These are phyloP conservation scores for Hondaea fermentalgiana DNA, from an alignment of 108 stramenopile species.

Conservation along the genomic window DNA sequence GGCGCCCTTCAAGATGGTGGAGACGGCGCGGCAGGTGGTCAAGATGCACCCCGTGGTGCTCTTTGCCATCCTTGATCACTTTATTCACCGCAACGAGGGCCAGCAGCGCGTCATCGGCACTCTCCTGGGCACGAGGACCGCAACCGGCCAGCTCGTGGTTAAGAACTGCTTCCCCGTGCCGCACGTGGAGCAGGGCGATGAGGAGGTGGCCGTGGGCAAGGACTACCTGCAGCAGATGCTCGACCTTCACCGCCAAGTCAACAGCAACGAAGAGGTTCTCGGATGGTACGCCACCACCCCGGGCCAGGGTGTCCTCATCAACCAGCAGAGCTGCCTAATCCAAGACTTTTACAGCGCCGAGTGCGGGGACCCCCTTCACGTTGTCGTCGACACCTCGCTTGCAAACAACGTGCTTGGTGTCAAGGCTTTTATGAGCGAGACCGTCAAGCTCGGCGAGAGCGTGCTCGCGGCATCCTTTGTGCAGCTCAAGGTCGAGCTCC, in stretches of 20 bases:
- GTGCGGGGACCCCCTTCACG: slow-evolving; percentile 72
- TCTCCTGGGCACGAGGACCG: slow-evolving; percentile 43
- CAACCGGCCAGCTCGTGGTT: slow-evolving; percentile 62
- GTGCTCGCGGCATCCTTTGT: slow-evolving; percentile 80
- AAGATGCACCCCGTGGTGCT: slow-evolving; percentile 46
- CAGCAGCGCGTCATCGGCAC: slow-evolving; percentile 53
- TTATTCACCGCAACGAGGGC: slow-evolving; percentile 37
- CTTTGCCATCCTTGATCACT: slow-evolving; percentile 47
- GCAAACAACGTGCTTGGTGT: slow-evolving; percentile 55
- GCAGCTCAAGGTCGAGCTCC: slow-evolving; percentile 65
- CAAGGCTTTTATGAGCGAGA: slow-evolving; percentile 64
- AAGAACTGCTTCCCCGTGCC: slow-evolving; percentile 92
- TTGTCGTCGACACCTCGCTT: slow-evolving; percentile 74
- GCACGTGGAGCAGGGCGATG: slow-evolving; percentile 63
- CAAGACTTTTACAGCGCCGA: slow-evolving; percentile 90
- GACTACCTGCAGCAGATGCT: slow-evolving; percentile 53
- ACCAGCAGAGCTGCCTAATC: slow-evolving; percentile 81
- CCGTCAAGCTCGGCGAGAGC: slow-evolving; percentile 64
- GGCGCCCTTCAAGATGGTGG: background rate
- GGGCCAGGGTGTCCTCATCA: slow-evolving; percentile 45
- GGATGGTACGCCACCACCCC: slow-evolving; percentile 83
- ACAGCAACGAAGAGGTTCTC: slow-evolving; percentile 77
- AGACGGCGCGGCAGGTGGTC: background rate
- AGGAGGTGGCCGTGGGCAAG: slow-evolving; percentile 76
- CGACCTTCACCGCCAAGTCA: slow-evolving; percentile 37